Evolutionary conservation across 169 alveolate species (phyloP), one percentile per base, ranked within the genome.

Genomic region (Eimeria sp.): DNA sequence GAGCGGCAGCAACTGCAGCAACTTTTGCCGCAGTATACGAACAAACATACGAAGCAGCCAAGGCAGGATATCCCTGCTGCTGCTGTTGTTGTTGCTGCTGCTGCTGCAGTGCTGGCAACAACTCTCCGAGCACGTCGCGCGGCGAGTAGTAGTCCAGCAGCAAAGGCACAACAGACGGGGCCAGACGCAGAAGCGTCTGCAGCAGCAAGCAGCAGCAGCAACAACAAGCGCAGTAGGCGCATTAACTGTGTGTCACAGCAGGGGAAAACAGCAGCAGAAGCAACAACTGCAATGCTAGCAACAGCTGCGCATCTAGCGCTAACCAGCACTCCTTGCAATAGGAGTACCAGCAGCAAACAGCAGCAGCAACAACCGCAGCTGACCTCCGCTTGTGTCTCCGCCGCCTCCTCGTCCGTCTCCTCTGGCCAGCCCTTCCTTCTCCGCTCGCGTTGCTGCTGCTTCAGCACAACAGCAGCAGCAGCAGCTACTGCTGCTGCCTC

Each of bases 31-130:
- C 89, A 47, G 47, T 80, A n/a, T 80, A 45, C 30, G 89, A 45
- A 30, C 63, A 43, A 80, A 80, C 70, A 22, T 49, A 80, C 34
- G 54, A 49, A 43, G 89, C 65, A 80, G 89, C 89, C 11, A 80
- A 63, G 27, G 65, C 63, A 10, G 89, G 89, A 49, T 20, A 80
- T 22, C 30, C 72, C 72, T 51, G 72, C 70, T 45, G 72, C 70
- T 45, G 70, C 89, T 45, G 72, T 58, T 80, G 72, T 57, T 51
- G 72, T 54, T 54, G 61, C 70, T 45, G 72, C 89, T 45, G 70
- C 89, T 80, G 89, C 89, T 80, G 72, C 65, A 80, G 43, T 27
- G 89, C 89, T 49, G 89, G 70, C 72, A 80, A 20, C 89, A 80
- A 51, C 89, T 80, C 89, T 16, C 70, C 89, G 34, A 80, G 47